Evolutionary conservation across 345 rosid species (phyloP).

Genomic region (Arabidopsis suecica): DNA sequence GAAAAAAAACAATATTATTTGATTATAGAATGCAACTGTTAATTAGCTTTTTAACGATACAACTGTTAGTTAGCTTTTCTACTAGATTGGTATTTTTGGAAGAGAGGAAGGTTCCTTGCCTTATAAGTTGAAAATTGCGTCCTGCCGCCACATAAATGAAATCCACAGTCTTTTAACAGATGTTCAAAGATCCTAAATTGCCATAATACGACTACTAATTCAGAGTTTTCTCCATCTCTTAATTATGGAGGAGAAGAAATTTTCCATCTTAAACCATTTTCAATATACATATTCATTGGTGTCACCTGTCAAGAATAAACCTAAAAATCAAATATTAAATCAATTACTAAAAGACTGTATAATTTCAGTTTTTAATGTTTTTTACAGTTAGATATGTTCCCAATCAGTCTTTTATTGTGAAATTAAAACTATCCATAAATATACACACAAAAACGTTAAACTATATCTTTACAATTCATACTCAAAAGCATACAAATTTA

Average conservation of each 20-base stretch:
- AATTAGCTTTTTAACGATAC: not conserved
- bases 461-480: not conserved
- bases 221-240: conserved; percentile 4
- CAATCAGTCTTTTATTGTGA: not conserved
- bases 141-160: conserved; percentile 40
- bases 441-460: not conserved
- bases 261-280: conserved; percentile 6
- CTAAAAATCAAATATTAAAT: not conserved
- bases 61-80: not conserved
- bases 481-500: not conserved
- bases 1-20: not conserved
- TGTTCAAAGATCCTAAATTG: conserved; percentile 28
- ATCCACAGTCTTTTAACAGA: conserved; percentile 14
- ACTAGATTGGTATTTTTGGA: not conserved
- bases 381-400: not conserved
- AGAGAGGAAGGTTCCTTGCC: conserved; percentile 26
- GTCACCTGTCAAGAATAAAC: not conserved
- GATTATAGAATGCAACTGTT: not conserved
- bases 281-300: not conserved
- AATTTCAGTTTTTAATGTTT: not conserved
- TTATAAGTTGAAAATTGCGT: conserved; percentile 3
- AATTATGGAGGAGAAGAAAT: not conserved
- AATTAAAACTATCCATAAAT: not conserved
- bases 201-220: conserved; percentile 7
- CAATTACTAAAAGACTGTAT: not conserved